Evolutionary conservation across 2,329 filamentous ascomycete genomes (phyloP).

Genomic region (Claviceps africana): DNA sequence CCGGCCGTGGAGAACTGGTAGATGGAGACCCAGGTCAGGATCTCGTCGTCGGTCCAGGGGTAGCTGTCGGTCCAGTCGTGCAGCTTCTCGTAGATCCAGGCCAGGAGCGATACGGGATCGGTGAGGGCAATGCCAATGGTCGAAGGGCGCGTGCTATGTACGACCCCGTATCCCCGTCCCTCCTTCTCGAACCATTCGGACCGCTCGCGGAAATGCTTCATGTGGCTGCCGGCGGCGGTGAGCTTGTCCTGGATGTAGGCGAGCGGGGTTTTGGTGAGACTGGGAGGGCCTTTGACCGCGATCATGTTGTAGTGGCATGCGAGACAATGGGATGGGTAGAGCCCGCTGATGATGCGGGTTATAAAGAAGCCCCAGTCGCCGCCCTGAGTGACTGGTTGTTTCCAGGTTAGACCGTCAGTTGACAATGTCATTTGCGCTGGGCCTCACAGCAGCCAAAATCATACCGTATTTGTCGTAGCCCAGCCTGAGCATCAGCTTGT

Average conservation of each 20-base stretch:
- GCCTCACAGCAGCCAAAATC: background rate
- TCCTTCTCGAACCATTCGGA: slow-evolving; percentile 42
- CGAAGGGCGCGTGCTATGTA: slow-evolving; percentile 51
- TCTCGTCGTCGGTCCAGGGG: slow-evolving; percentile 61
- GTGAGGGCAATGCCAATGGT: slow-evolving; percentile 56
- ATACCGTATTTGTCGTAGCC: slow-evolving; percentile 34
- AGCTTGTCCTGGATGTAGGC: slow-evolving; percentile 40
- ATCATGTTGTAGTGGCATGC: slow-evolving; percentile 47
- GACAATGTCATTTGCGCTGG: too few species aligned
- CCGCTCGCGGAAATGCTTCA: slow-evolving; percentile 32
- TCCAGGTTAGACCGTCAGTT: slow-evolving; percentile 19
- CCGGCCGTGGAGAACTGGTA: slow-evolving; percentile 60
- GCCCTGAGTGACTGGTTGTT: slow-evolving; percentile 36
- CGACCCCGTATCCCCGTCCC: slow-evolving; percentile 24
- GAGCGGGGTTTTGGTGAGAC: slow-evolving; percentile 36
- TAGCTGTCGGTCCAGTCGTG: slow-evolving; percentile 63
- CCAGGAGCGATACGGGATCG: slow-evolving; percentile 56
- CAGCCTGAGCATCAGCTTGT: slow-evolving; percentile 55
- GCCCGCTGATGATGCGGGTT: slow-evolving; percentile 44
- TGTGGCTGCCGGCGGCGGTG: slow-evolving; percentile 29
- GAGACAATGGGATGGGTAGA: slow-evolving; percentile 37
- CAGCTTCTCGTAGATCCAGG: slow-evolving; percentile 74
- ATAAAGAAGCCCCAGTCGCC: slow-evolving; percentile 61
- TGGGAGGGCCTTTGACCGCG: slow-evolving; percentile 33
- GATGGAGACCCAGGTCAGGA: slow-evolving; percentile 60